Percentiles rank a stretch among this genome's conserved stretches.
Conservation (phyloP, 192 early-diverging fungal genomes). For the Endogone sp. region DNA sequence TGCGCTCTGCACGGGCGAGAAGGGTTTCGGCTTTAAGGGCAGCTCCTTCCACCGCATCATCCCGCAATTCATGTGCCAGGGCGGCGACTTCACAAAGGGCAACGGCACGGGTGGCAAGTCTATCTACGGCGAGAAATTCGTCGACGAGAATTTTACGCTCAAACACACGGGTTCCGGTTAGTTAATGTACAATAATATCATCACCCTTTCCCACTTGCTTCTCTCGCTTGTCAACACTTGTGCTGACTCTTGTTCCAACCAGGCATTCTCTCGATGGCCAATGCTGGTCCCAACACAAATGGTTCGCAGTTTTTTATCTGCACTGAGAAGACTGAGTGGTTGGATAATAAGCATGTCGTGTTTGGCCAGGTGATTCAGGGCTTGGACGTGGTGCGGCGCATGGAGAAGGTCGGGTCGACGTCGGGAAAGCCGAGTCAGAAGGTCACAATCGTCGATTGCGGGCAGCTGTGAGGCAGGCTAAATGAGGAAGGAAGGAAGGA, state of each 20-base stretch:
- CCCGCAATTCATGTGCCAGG: slow-evolving; percentile 69
- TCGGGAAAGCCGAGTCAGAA: too few species aligned
- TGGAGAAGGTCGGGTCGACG: slow-evolving; percentile 16
- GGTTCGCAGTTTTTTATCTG: slow-evolving; percentile 94
- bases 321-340: slow-evolving; percentile 71
- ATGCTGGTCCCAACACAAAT: slow-evolving; percentile 82
- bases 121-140: slow-evolving; percentile 81
- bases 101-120: slow-evolving; percentile 86
- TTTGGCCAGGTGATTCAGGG: slow-evolving; percentile 66
- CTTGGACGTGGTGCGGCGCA: slow-evolving; percentile 40
- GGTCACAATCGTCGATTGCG: too few species aligned
- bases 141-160: slow-evolving; percentile 78
- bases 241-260: slow-evolving; percentile 43
- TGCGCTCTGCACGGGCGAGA: slow-evolving; percentile 91
- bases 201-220: not conserved
- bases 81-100: slow-evolving; percentile 74
- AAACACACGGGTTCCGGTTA: slow-evolving; percentile 20
- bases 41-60: slow-evolving; percentile 78
- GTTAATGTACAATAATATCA: slow-evolving; percentile 7
- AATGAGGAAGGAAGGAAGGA: too few species aligned
- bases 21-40: slow-evolving; percentile 74
- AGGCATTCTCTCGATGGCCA: slow-evolving; percentile 92
- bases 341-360: slow-evolving; percentile 85
- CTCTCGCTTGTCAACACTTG: slow-evolving; percentile 13
- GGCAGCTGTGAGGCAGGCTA: too few species aligned